Base-by-base conservation (phyloP, 139 green algal genomes). In the Chara braunii region DNA sequence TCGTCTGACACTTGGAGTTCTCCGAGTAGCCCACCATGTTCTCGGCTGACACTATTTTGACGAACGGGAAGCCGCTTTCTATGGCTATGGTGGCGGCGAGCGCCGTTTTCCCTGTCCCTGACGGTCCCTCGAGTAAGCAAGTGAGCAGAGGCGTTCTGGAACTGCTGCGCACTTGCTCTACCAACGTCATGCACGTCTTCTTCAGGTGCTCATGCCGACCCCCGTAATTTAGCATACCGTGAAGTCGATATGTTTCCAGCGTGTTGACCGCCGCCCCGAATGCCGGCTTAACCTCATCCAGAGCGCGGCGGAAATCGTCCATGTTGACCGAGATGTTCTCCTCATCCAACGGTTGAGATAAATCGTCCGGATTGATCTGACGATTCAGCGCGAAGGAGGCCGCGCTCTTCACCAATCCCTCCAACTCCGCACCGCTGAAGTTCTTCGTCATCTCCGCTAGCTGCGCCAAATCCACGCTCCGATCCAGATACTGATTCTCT, bases 401-500 rank as follows among this genome's bases (percentile, higher is more conserved):
- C 1, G 94, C 93, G 43, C 80, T 88, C 81, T 95, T 96, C 1
- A 96, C 87, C 48, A 99, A 79, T 0, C 91, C 94, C 82, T 99
- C 91, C 24, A 99, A 86, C 76, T 99, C 94, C 18, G 76, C 70
- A 14, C 74, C 64, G 31, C 22, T 60, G 80, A 95, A 98, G 75
- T 97, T 98, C 74, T 94, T 94, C 23, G 89, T 96, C 11, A 64
- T 50, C 62, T 83, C 79, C 44, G 80, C 78, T 76, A 99, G 70
- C 26, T 73, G 45, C n/a, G 32, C 50, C 32, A 99, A 70, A 80
- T 97, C 88, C 4, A 99, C 90, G 58, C 94, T 85, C 0, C 63
- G 65, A 0, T 59, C 83, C 37, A 99, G 64, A 82, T 95, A 99
- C 2, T 80, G 84, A 67, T 96, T 95, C 6, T 80, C 60, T 1